Evolutionary conservation across 116 monocot species (phyloP).

Genomic region (Cymodocea nodosa): DNA sequence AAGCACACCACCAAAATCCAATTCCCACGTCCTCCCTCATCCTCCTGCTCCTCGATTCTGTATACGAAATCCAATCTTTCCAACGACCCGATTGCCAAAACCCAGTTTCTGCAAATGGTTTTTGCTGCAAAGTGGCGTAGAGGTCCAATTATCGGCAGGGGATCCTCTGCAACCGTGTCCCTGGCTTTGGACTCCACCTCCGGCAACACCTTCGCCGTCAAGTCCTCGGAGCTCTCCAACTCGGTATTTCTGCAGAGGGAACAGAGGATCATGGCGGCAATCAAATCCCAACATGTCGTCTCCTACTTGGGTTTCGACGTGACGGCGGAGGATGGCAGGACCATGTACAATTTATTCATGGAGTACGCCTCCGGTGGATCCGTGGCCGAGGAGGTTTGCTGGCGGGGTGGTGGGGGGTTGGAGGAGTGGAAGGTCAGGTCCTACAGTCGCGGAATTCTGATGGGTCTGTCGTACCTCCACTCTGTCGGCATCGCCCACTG

Average conservation of each 20-base stretch:
- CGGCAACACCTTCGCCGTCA: conserved; percentile 54
- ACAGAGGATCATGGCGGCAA: conserved; percentile 30
- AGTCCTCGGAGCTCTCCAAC: conserved; percentile 37
- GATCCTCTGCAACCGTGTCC: conserved; percentile 66
- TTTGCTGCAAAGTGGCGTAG: conserved; percentile 25
- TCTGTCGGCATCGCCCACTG: conserved; percentile 40
- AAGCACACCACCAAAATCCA: too few relatives aligned
- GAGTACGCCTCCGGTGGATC: conserved; percentile 73
- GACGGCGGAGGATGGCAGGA: conserved; percentile 7
- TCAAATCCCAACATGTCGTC: conserved; percentile 24
- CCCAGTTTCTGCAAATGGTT: not conserved
- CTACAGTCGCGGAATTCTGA: conserved; percentile 20
- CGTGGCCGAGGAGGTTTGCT: conserved; percentile 29
- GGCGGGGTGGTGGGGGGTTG: conserved; percentile 9
- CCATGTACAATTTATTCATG: conserved; percentile 50
- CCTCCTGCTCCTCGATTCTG: too few relatives aligned
- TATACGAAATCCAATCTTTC: too few relatives aligned
- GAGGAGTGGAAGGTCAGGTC: conserved; percentile 21
- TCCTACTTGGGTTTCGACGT: conserved; percentile 49
- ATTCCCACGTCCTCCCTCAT: too few relatives aligned
- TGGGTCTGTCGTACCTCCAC: conserved; percentile 45
- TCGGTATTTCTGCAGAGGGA: conserved; percentile 40
- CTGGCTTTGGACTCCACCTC: conserved; percentile 19
- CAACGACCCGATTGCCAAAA: too few relatives aligned
- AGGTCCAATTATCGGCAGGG: conserved; percentile 46